These are phyloP conservation scores for Stephanodiscus minutulus DNA, from an alignment of 108 stramenopile genomes.

Conservation along the genomic window DNA sequence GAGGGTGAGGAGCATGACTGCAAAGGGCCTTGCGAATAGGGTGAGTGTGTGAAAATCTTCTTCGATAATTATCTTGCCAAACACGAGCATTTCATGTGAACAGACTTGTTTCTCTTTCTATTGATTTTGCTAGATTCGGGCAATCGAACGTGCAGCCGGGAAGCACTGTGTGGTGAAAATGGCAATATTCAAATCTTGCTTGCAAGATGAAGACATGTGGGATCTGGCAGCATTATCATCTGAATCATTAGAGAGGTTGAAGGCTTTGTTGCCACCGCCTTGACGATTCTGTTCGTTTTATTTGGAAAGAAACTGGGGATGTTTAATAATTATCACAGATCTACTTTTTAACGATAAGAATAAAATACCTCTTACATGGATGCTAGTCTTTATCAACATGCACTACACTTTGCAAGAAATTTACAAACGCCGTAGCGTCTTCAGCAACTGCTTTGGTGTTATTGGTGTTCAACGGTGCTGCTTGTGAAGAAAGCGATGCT, in stretches of 20 bases:
- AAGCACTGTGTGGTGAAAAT: slow-evolving; percentile 91
- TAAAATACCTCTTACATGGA: background rate
- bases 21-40: slow-evolving; percentile 71
- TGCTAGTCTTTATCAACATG: background rate
- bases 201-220: slow-evolving; percentile 85
- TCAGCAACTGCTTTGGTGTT: slow-evolving; percentile 35
- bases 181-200: slow-evolving; percentile 87
- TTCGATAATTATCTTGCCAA: background rate
- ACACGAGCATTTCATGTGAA: background rate
- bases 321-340: background rate
- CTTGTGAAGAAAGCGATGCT: slow-evolving; percentile 49
- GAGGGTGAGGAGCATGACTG: slow-evolving; percentile 81
- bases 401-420: slow-evolving; percentile 70
- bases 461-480: slow-evolving; percentile 31
- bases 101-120: no score
- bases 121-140: slow-evolving; percentile 42
- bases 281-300: background rate
- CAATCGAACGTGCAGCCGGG: slow-evolving; percentile 87
- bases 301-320: background rate
- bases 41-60: slow-evolving; percentile 3
- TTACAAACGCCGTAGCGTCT: slow-evolving; percentile 79
- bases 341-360: no score
- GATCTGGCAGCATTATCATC: slow-evolving; percentile 74
- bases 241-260: slow-evolving; percentile 83
- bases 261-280: slow-evolving; percentile 71